These are phyloP conservation scores for Diaporthe vexans DNA, from an alignment of 2,329 filamentous ascomycete species.

Conservation along the genomic window DNA sequence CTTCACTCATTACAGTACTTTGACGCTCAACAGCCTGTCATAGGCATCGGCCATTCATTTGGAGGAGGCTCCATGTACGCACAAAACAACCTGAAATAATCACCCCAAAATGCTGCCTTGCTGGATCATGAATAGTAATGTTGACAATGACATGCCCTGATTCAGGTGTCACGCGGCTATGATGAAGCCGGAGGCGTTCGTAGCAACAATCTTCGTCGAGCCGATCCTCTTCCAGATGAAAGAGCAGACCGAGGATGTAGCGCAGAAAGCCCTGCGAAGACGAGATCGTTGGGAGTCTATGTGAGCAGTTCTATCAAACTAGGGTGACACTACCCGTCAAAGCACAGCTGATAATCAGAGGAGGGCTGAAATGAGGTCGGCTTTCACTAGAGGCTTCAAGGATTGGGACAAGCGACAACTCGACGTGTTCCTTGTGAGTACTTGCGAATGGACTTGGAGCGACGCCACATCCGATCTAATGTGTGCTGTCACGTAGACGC, in stretches of 20 bases:
- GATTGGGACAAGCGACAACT: conserved; percentile 37
- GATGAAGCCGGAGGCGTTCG: conserved; percentile 32
- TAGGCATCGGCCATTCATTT: conserved; percentile 39
- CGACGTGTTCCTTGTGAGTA: conserved; percentile 29
- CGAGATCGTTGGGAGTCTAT: conserved; percentile 33
- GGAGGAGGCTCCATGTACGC: conserved; percentile 37
- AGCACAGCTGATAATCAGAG: not conserved
- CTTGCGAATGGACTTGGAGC: too few relatives aligned
- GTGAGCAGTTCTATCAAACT: not conserved
- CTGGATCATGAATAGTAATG: too few relatives aligned
- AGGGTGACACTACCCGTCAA: too few relatives aligned
- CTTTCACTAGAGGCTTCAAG: not conserved
- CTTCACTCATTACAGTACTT: conserved; percentile 26
- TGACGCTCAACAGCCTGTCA: conserved; percentile 16
- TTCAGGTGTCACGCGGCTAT: conserved; percentile 38
- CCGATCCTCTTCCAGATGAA: conserved; percentile 38
- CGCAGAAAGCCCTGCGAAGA: conserved; percentile 28
- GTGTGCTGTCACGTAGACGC: not conserved
- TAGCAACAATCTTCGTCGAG: conserved; percentile 34
- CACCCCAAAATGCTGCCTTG: too few relatives aligned
- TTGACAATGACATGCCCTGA: not conserved
- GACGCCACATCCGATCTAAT: not conserved
- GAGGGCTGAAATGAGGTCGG: not conserved
- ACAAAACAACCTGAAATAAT: too few relatives aligned
- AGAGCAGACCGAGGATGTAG: conserved; percentile 30